phyloP scores from a whole-genome alignment of 768 basidiomycete species.

The Podaxis mareebaensis region DNA sequence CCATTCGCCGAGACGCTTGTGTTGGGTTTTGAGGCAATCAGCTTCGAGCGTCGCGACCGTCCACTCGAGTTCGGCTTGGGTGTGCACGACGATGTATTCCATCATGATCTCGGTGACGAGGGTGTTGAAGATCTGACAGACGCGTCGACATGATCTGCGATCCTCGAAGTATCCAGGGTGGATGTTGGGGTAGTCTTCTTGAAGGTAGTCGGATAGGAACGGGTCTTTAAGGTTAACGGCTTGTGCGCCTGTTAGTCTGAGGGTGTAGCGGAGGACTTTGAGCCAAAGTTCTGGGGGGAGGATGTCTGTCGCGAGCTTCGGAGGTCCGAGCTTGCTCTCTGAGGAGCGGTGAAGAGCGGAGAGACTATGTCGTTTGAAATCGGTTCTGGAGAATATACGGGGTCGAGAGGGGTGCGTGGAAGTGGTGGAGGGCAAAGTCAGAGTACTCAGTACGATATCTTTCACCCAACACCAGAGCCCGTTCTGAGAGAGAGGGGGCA shows the following conservation, averaged over 20 bases:
- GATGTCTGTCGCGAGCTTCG: constrained; percentile 35
- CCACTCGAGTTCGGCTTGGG: constrained; percentile 32
- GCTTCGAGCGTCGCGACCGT: constrained; percentile 37
- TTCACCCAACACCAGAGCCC: constrained; percentile 1
- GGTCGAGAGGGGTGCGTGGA: background rate
- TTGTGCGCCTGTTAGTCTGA: constrained; percentile 33
- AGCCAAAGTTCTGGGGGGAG: constrained; percentile 30
- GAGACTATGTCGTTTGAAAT: background rate
- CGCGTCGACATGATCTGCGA: constrained; percentile 32
- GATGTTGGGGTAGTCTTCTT: constrained; percentile 30
- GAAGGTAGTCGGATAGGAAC: constrained; percentile 33
- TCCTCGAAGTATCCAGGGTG: constrained; percentile 32
- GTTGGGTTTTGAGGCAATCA: constrained; percentile 22
- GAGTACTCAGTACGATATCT: background rate
- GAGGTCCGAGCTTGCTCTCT: constrained; percentile 23
- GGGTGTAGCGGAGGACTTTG: constrained; percentile 34
- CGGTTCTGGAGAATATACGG: background rate
- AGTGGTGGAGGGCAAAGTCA: background rate
- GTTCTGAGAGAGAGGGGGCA: background rate
- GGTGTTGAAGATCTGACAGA: constrained; percentile 38
- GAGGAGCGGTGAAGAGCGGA: background rate
- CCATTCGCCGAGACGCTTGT: constrained; percentile 35
- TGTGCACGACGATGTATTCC: constrained; percentile 41
- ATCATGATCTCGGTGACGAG: constrained; percentile 38
- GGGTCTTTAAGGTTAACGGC: constrained; percentile 38